Conservation (phyloP, 768 basidiomycete genomes). For the Russula brevipes region DNA sequence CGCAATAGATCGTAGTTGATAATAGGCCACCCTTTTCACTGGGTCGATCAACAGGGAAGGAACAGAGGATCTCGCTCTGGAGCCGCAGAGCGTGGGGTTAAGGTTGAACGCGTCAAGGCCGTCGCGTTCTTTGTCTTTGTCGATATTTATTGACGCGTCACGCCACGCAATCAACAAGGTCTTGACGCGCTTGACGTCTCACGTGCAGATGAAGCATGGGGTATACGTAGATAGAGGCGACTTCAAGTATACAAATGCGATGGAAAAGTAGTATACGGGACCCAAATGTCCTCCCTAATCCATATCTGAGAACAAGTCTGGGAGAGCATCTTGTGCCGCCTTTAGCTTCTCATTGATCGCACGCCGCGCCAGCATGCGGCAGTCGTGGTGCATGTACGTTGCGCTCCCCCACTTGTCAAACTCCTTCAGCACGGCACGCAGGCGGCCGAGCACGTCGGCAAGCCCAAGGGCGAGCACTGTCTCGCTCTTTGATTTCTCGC, state of each 20-base stretch:
- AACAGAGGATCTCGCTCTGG: neutral
- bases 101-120: conserved; percentile 16
- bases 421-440: conserved; percentile 58
- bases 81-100: conserved; percentile 1
- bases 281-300: conserved; percentile 15
- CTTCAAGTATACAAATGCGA: neutral
- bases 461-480: conserved; percentile 52
- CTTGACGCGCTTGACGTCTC: neutral
- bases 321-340: conserved; percentile 51
- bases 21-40: too few species aligned
- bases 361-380: conserved; percentile 53
- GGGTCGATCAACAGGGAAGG: too few species aligned
- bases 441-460: conserved; percentile 62
- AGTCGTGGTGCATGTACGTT: conserved; percentile 78
- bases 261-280: neutral
- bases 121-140: conserved; percentile 16
- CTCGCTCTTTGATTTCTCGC: conserved; percentile 63
- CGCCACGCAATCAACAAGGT: neutral
- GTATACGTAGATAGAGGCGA: neutral
- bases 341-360: conserved; percentile 52
- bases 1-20: too few species aligned
- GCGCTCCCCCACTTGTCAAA: conserved; percentile 66
- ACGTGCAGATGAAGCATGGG: too few species aligned
- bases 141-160: conserved; percentile 20
- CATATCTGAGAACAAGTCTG: conserved; percentile 53